phyloP scores from a whole-genome alignment of 2,329 filamentous ascomycete species.

The Aspergillus nomiae region DNA sequence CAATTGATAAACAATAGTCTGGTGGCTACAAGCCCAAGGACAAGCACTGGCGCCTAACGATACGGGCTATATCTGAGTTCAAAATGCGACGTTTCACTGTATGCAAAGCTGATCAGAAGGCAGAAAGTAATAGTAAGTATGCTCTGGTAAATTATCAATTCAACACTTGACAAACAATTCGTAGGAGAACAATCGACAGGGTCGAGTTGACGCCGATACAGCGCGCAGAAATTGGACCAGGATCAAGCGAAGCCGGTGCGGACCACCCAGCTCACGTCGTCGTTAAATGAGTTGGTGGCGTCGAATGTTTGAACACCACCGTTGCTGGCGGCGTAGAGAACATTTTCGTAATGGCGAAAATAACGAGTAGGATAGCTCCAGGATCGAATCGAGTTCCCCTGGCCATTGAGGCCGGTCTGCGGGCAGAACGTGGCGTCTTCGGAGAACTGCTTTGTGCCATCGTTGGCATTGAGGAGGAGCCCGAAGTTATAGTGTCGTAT shows the following conservation, averaged over 20 bases:
- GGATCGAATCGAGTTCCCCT: constrained; percentile 55
- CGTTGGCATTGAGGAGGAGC: constrained; percentile 54
- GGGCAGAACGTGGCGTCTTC: constrained; percentile 68
- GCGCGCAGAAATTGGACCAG: neutral
- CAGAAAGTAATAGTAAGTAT: too few relatives aligned
- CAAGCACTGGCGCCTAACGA: too few relatives aligned
- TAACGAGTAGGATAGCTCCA: constrained; percentile 65
- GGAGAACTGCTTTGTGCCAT: constrained; percentile 57
- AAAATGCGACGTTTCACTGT: too few relatives aligned
- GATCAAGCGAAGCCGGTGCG: constrained; percentile 47
- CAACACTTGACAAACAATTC: neutral
- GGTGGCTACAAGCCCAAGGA: too few relatives aligned
- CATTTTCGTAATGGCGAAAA: constrained; percentile 56
- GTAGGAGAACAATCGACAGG: neutral
- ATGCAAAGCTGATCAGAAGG: too few relatives aligned
- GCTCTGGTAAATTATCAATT: neutral
- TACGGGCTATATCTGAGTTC: too few relatives aligned
- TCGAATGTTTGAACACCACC: constrained; percentile 61
- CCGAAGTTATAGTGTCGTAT: constrained; percentile 59
- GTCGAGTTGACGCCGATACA: neutral
- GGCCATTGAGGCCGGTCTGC: constrained; percentile 53
- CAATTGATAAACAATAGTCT: too few relatives aligned
- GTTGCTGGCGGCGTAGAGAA: constrained; percentile 54
- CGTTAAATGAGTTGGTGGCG: constrained; percentile 49
- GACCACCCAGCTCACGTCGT: constrained; percentile 58